Percentiles rank a stretch among this genome's conserved stretches.
Conservation (phyloP, 495 filamentous ascomycete species). For the Penicillium herquei region DNA sequence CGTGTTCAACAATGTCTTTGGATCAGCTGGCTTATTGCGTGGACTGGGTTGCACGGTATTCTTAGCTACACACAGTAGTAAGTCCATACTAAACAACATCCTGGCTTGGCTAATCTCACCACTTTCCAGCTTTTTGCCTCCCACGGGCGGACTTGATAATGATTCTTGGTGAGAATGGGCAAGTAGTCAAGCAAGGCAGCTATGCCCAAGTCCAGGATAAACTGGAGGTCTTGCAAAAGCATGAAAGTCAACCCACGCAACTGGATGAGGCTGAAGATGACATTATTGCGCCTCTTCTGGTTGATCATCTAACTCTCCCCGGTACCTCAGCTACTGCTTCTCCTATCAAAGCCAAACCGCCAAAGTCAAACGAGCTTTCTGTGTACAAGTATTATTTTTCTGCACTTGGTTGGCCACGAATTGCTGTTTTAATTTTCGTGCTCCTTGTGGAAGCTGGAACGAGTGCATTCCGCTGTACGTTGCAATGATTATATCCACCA, state of each 20-base stretch:
- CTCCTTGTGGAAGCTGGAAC: conserved; percentile 6
- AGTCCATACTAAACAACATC: neutral
- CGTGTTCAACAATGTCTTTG: conserved; percentile 44
- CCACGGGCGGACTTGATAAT: conserved; percentile 16
- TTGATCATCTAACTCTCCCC: neutral
- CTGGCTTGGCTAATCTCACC: neutral
- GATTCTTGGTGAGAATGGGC: conserved; percentile 11
- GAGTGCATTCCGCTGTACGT: conserved; percentile 12
- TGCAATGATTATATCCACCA: neutral
- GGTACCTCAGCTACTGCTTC: neutral
- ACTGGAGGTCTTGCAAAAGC: neutral
- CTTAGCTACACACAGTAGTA: neutral
- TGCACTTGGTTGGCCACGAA: conserved; percentile 11
- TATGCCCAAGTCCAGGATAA: conserved; percentile 8
- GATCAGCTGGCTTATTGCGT: conserved; percentile 2
- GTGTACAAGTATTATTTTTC: conserved; percentile 23
- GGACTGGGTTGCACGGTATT: neutral
- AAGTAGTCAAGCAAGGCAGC: conserved; percentile 14
- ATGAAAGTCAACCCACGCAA: neutral
- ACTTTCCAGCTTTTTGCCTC: neutral
- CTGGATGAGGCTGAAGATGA: neutral
- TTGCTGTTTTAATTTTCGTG: conserved; percentile 9
- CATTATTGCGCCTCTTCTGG: neutral
- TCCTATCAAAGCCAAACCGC: neutral
- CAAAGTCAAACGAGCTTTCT: conserved; percentile 8